Evolutionary conservation across 768 basidiomycete species (phyloP), one percentile per base, ranked within the genome.

Genomic region (Brasilioporus rufonigricans): DNA sequence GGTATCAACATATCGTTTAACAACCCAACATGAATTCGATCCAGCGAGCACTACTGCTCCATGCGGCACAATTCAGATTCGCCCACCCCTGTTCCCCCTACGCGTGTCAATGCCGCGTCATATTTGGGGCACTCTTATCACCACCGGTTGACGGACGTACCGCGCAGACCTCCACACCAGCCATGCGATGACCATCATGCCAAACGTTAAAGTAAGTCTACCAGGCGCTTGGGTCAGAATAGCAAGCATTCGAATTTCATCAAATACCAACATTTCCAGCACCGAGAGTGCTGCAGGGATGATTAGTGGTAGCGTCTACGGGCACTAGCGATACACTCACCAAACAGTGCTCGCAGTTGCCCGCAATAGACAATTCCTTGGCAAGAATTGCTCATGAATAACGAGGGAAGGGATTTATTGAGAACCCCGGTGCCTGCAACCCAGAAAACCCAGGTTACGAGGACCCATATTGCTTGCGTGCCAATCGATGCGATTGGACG

Each of bases 381-480:
- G 61, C 85, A 86, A 18, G 66, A 69, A 31, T 67, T 69, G 27
- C 62, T 66, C 51, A 72, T 66, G 46, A 82, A 71, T 40, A 83
- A 55, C 11, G 64, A 68, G 3, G 83, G 80, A 23, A 81, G 63
- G 7, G 81, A 75, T 35, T 73, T 72, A 57, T 82, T 81, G 44
- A 85, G 63, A 23, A 80, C 66, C 0, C 77, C 79, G 4, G 82
- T 75, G 40, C 82, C 81, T 14, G 82, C 71, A 19, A 84, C 73
- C 85, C 85, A 87, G 44, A 84, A 71, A 18, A 80, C 60, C 82
- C 81, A 84, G 14, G 84, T 85, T 1, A 78, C 54, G 27, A 84
- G 67, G 5, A 80, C 67, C 85, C 85, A 86, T 40, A 85, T 68
- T 13, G 74, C 76, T 61, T 86, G 85, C 0, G 82, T 74, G 9